A percentile compares a stretch with the other conserved stretches of the same genome.
Evolutionary conservation across 441 rosid species (phyloP).

Genomic region (Euphorbia celastroides): DNA sequence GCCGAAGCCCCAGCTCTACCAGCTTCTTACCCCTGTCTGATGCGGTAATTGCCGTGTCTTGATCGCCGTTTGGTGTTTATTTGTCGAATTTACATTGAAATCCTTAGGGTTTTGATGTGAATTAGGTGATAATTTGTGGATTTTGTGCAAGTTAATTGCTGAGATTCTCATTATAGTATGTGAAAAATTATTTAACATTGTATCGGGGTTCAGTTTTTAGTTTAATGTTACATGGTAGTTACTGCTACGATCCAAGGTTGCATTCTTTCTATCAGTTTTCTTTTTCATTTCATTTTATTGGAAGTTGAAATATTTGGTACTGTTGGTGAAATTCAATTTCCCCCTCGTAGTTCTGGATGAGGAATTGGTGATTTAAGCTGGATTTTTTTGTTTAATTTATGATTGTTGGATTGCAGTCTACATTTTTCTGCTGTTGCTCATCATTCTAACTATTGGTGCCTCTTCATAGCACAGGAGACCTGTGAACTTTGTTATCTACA

Average conservation of each 20-base stretch:
- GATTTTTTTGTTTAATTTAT: too few relatives aligned
- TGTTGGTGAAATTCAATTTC: background rate
- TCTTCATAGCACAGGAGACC: background rate
- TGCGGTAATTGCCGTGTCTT: background rate
- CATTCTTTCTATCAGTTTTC: background rate
- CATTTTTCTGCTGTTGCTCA: background rate
- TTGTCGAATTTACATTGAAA: constrained; percentile 34
- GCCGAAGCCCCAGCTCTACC: constrained; percentile 75
- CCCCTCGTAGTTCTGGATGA: background rate
- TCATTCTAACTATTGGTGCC: background rate
- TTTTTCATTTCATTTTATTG: background rate
- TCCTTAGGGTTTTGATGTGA: background rate
- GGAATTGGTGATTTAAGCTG: too few relatives aligned
- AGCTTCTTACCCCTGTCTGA: constrained; percentile 81
- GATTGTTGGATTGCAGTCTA: background rate
- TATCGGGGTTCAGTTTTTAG: background rate
- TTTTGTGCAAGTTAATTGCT: background rate
- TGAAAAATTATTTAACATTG: background rate
- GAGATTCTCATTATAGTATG: constrained; percentile 4
- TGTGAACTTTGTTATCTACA: background rate
- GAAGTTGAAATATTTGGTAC: background rate
- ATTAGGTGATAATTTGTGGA: background rate
- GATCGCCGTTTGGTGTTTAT: constrained; percentile 25
- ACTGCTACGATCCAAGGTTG: background rate
- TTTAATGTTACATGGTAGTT: background rate